Evolutionary conservation across 2,329 filamentous ascomycete genomes (phyloP).

Genomic region (Venturia asperata): DNA sequence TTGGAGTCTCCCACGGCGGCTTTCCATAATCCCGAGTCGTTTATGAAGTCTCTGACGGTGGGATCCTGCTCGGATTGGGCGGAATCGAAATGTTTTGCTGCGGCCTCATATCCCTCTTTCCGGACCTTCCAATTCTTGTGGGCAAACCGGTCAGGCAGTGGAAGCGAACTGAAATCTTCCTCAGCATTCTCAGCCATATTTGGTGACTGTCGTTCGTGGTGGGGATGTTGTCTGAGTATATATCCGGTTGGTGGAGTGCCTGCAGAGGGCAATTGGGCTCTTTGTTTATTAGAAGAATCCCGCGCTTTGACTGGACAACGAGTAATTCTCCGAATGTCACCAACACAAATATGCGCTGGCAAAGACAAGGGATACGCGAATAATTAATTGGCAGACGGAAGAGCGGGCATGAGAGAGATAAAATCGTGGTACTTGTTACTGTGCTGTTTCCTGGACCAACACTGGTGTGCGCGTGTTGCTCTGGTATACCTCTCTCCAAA

Average conservation of each 20-base stretch:
- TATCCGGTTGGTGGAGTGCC: background rate
- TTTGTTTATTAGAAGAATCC: background rate
- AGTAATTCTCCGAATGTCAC: background rate
- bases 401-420: background rate
- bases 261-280: background rate
- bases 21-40: conserved; percentile 84
- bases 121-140: conserved; percentile 98
- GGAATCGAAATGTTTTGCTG: conserved; percentile 74
- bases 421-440: background rate
- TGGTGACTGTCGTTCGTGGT: background rate
- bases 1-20: conserved; percentile 89
- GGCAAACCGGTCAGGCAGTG: conserved; percentile 69
- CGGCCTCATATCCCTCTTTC: conserved; percentile 91
- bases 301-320: conserved; percentile 12
- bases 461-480: background rate
- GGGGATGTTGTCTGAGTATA: background rate
- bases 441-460: background rate
- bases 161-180: conserved; percentile 74
- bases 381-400: background rate
- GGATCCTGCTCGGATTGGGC: conserved; percentile 81
- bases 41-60: conserved; percentile 77
- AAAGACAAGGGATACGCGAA: background rate
- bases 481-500: background rate
- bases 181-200: conserved; percentile 68
- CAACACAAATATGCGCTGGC: conserved; percentile 8